A percentile compares a stretch with the other conserved stretches of the same genome.
These are phyloP conservation scores for Camillea tinctor DNA, from an alignment of 2,329 filamentous ascomycete genomes.

Conservation along the genomic window DNA sequence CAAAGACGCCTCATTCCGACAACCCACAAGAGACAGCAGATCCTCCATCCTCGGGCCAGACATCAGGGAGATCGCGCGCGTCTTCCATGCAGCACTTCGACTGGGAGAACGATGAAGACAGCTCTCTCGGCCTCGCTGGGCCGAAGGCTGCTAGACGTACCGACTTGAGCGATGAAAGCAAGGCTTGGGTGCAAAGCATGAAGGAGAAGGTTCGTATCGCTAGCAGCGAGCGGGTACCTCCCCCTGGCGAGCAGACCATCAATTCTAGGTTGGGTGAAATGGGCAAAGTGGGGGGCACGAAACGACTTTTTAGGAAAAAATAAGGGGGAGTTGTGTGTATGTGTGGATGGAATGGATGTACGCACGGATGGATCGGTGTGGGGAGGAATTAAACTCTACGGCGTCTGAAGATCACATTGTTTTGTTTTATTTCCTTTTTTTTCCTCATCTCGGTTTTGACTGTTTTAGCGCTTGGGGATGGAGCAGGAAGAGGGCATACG, in stretches of 20 bases:
- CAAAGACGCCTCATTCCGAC: slow-evolving; percentile 45
- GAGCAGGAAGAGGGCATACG: not conserved
- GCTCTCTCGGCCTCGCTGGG: slow-evolving; percentile 67
- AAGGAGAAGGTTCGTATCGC: slow-evolving; percentile 75
- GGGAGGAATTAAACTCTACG: not conserved
- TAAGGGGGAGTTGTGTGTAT: slow-evolving; percentile 11
- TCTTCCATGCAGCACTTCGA: slow-evolving; percentile 50
- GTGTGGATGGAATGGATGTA: no score
- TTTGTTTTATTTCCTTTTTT: not conserved
- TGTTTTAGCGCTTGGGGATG: not conserved
- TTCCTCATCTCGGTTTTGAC: not conserved
- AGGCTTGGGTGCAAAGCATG: slow-evolving; percentile 80
- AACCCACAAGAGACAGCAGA: slow-evolving; percentile 31
- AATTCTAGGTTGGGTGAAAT: slow-evolving; percentile 63
- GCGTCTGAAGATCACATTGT: not conserved
- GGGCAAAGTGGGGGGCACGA: slow-evolving; percentile 70
- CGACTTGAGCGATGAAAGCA: slow-evolving; percentile 69
- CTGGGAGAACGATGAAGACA: slow-evolving; percentile 57
- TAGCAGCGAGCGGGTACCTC: slow-evolving; percentile 54
- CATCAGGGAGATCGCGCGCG: slow-evolving; percentile 47
- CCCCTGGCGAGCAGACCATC: slow-evolving; percentile 26
- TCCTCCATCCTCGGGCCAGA: slow-evolving; percentile 42
- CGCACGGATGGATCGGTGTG: no score
- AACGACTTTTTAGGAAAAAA: slow-evolving; percentile 63
- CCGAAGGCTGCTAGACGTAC: slow-evolving; percentile 63